Evolutionary conservation across 495 filamentous ascomycete genomes (phyloP).

Genomic region (Lophiotrema nucula): DNA sequence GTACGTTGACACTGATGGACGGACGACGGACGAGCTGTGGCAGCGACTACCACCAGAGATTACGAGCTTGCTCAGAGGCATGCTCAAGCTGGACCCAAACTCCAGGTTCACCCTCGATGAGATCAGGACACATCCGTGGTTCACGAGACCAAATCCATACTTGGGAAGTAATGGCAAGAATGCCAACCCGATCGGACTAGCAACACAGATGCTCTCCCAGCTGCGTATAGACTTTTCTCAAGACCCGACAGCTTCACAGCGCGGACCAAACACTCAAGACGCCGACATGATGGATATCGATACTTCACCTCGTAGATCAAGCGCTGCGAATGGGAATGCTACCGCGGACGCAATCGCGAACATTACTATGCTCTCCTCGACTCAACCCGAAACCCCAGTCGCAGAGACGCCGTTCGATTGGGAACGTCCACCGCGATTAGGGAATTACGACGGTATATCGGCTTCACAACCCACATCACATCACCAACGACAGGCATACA

Average conservation of each 20-base stretch:
- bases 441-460: constrained; percentile 42
- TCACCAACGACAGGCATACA: constrained; percentile 39
- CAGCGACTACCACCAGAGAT: constrained; percentile 71
- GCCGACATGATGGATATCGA: constrained; percentile 51
- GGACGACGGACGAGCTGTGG: constrained; percentile 85
- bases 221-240: constrained; percentile 89
- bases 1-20: constrained; percentile 74
- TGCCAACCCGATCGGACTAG: constrained; percentile 76
- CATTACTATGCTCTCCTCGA: constrained; percentile 55
- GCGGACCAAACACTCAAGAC: constrained; percentile 37
- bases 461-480: constrained; percentile 46
- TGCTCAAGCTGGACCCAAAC: constrained; percentile 78
- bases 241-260: constrained; percentile 56
- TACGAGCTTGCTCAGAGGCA: constrained; percentile 84
- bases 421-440: constrained; percentile 51
- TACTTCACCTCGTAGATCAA: constrained; percentile 31
- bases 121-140: constrained; percentile 93
- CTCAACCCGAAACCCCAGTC: constrained; percentile 75
- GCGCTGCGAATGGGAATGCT: no score
- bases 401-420: constrained; percentile 71
- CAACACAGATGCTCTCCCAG: constrained; percentile 87
- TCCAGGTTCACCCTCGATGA: constrained; percentile 83
- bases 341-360: not conserved
- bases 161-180: constrained; percentile 71
- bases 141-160: constrained; percentile 76